Conservation (phyloP, 208 protist species). For the Leishmania martiniquensis region DNA sequence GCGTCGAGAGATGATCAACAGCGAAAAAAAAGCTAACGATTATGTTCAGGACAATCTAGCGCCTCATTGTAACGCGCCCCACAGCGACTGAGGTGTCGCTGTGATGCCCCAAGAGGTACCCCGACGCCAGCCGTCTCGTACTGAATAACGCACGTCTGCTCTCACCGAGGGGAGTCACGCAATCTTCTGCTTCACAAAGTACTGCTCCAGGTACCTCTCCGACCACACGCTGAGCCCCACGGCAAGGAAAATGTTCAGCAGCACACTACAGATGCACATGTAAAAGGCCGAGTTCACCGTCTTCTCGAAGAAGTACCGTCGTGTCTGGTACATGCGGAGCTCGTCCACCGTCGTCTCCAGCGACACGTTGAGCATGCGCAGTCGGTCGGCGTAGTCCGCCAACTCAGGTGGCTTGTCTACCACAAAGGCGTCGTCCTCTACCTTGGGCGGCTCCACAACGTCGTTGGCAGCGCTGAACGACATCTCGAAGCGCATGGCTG, state of each 20-base stretch:
- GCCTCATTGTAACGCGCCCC: background rate
- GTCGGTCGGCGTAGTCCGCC: constrained; percentile 54
- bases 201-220: constrained; percentile 61
- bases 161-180: constrained; percentile 24
- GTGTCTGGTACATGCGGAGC: constrained; percentile 58
- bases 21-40: background rate
- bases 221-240: constrained; percentile 44
- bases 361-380: constrained; percentile 66
- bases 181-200: constrained; percentile 72
- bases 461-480: constrained; percentile 68
- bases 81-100: background rate
- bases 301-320: constrained; percentile 57
- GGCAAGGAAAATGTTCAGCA: constrained; percentile 61
- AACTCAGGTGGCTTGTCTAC: constrained; percentile 73
- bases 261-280: constrained; percentile 44
- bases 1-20: background rate
- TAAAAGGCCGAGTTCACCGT: constrained; percentile 52
- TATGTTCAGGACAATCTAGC: background rate
- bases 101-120: background rate
- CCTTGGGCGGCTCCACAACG: constrained; percentile 45
- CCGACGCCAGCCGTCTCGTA: background rate
- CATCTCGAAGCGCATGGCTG: constrained; percentile 67
- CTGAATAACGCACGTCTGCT: background rate
- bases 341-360: constrained; percentile 66
- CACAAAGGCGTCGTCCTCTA: constrained; percentile 58